phyloP scores from a whole-genome alignment of 176 grass and related monocot genomes.

The Aegilops umbellulata region DNA sequence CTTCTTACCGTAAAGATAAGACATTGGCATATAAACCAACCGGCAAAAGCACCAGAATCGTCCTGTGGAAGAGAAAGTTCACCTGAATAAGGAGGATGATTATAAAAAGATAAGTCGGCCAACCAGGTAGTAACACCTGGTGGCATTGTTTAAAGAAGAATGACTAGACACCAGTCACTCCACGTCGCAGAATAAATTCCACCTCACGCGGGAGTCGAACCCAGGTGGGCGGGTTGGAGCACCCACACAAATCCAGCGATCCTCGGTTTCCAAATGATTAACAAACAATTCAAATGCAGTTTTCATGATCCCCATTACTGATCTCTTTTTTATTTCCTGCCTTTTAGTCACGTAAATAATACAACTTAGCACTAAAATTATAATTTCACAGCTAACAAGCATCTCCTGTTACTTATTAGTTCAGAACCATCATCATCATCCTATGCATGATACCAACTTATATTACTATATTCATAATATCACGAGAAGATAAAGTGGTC shows the following conservation, averaged over 20 bases:
- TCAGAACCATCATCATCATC: neutral
- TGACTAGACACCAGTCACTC: too few relatives aligned
- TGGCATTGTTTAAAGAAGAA: too few relatives aligned
- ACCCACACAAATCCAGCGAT: too few relatives aligned
- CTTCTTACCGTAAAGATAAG: slow-evolving; percentile 68
- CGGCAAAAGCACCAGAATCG: slow-evolving; percentile 57
- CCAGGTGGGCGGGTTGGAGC: too few relatives aligned
- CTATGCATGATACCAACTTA: neutral
- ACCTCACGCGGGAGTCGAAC: too few relatives aligned
- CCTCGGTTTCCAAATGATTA: too few relatives aligned
- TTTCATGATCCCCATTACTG: neutral
- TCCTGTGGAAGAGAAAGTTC: slow-evolving; percentile 20
- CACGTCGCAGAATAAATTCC: too few relatives aligned
- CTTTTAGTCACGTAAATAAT: neutral
- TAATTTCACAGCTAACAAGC: neutral
- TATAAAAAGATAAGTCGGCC: neutral
- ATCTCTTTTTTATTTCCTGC: neutral
- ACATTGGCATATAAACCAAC: slow-evolving; percentile 73
- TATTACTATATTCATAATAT: neutral
- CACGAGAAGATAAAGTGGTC: neutral
- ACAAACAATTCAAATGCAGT: neutral
- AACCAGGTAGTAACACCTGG: too few relatives aligned
- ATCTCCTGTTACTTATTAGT: neutral
- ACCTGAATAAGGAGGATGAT: neutral
- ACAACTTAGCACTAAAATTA: neutral